A percentile compares a stretch with the other conserved stretches of the same genome.
These are phyloP conservation scores for Fusarium miscanthi DNA, from an alignment of 2,329 filamentous ascomycete species.

Conservation along the genomic window DNA sequence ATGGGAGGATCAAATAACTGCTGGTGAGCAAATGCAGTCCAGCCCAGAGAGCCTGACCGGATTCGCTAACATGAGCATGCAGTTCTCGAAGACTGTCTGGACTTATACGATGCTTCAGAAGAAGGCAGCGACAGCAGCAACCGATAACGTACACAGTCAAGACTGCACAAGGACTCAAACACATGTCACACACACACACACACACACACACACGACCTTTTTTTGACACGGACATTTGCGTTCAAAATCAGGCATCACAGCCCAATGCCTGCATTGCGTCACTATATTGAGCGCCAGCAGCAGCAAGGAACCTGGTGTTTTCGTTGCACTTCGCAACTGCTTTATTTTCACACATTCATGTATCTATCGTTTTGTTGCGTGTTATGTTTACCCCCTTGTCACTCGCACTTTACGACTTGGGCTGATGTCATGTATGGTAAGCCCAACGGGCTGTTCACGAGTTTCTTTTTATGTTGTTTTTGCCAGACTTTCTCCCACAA, in stretches of 20 bases:
- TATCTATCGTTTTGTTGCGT: conserved; percentile 18
- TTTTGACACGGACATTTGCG: not conserved
- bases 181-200: not conserved
- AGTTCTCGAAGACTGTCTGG: conserved; percentile 56
- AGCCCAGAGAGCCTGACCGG: not conserved
- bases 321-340: conserved; percentile 9
- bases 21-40: conserved; percentile 66
- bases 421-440: conserved; percentile 31
- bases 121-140: conserved; percentile 49
- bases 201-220: not conserved
- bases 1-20: conserved; percentile 92
- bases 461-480: conserved; percentile 36
- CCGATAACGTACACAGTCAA: conserved; percentile 26
- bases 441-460: conserved; percentile 40
- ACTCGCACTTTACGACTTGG: conserved; percentile 5
- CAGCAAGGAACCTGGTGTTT: not conserved
- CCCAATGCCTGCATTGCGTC: conserved; percentile 15
- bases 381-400: conserved; percentile 21
- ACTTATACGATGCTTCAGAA: conserved; percentile 57
- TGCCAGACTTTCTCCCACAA: conserved; percentile 17
- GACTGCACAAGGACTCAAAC: not conserved
- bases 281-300: conserved; percentile 12
- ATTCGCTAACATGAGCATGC: conserved; percentile 21
- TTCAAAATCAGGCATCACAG: conserved; percentile 23
- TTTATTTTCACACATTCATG: conserved; percentile 11